phyloP scores from a whole-genome alignment of 805 yeast species.

The Sugiyamaella smithiae region DNA sequence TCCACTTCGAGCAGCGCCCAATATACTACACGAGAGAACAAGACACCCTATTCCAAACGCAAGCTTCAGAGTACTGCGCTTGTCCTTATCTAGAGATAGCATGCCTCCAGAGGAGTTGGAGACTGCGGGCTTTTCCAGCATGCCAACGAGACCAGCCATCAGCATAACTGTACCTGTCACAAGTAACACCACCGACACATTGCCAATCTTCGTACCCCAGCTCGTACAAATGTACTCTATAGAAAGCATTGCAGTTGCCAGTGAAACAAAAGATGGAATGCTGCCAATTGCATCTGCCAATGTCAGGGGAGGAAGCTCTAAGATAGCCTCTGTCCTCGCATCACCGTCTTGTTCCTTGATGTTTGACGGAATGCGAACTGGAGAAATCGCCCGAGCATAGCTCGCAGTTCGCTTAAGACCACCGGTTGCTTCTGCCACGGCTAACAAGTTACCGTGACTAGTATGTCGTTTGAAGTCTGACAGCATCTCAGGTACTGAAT shows the following conservation, averaged over 20 bases:
- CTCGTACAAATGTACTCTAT: conserved; percentile 21
- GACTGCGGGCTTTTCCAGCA: conserved; percentile 16
- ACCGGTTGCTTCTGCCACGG: conserved; percentile 12
- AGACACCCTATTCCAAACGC: conserved; percentile 21
- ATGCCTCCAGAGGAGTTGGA: background rate
- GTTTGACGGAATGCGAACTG: background rate
- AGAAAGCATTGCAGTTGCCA: conserved; percentile 32
- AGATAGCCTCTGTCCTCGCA: background rate
- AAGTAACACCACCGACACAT: conserved; percentile 16
- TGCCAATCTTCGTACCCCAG: conserved; percentile 10
- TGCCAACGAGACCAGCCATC: conserved; percentile 22
- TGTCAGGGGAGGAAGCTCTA: conserved; percentile 3
- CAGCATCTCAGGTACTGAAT: conserved; percentile 35
- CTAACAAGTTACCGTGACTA: conserved; percentile 26
- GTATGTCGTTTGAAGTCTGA: conserved; percentile 37
- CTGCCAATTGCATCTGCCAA: conserved; percentile 22
- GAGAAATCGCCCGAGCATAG: conserved; percentile 1
- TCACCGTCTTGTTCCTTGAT: background rate
- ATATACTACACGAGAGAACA: conserved; percentile 20
- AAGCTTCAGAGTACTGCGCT: conserved; percentile 20
- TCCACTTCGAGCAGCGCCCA: conserved; percentile 26
- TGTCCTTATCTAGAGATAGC: conserved; percentile 7
- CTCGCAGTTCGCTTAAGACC: background rate
- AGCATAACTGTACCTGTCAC: conserved; percentile 27
- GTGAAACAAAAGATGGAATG: conserved; percentile 33